These are phyloP conservation scores for Pseudoperonospora humuli DNA, from an alignment of 352 stramenopile genomes.

Conservation along the genomic window DNA sequence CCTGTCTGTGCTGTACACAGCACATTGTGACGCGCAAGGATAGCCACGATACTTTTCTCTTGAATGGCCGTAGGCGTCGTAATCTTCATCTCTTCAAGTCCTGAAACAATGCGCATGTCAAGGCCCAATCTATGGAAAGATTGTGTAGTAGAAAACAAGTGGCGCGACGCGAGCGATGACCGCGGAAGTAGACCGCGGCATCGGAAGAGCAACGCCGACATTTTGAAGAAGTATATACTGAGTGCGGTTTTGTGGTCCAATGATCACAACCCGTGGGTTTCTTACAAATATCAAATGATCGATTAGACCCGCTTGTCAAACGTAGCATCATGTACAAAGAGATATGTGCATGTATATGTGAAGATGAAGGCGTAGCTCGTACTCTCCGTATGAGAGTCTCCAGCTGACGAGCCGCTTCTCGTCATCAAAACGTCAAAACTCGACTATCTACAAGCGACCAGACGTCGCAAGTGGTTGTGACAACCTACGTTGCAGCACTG, in stretches of 20 bases:
- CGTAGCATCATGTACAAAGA: too few species aligned
- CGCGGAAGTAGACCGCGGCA: background rate
- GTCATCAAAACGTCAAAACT: too few species aligned
- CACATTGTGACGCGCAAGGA: conserved; percentile 42
- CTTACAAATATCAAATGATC: background rate
- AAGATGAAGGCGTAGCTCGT: too few species aligned
- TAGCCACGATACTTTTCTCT: conserved; percentile 37
- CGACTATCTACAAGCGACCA: too few species aligned
- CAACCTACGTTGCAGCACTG: too few species aligned
- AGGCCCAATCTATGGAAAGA: conserved; percentile 40
- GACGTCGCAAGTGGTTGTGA: too few species aligned
- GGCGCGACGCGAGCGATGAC: background rate
- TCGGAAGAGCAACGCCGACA: conserved; percentile 3
- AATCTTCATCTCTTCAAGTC: conserved; percentile 44
- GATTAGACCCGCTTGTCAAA: background rate
- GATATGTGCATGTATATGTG: too few species aligned
- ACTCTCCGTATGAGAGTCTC: too few species aligned
- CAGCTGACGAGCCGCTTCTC: too few species aligned
- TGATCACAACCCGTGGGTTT: conserved; percentile 5
- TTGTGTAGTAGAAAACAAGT: conserved; percentile 4
- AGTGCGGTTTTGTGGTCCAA: too few species aligned
- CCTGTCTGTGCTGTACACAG: conserved; percentile 59
- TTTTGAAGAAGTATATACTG: too few species aligned
- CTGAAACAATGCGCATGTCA: conserved; percentile 29
- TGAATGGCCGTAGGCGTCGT: conserved; percentile 44